Base-by-base conservation (phyloP, 345 rosid species). In the Eucalyptus sp. region DNA sequence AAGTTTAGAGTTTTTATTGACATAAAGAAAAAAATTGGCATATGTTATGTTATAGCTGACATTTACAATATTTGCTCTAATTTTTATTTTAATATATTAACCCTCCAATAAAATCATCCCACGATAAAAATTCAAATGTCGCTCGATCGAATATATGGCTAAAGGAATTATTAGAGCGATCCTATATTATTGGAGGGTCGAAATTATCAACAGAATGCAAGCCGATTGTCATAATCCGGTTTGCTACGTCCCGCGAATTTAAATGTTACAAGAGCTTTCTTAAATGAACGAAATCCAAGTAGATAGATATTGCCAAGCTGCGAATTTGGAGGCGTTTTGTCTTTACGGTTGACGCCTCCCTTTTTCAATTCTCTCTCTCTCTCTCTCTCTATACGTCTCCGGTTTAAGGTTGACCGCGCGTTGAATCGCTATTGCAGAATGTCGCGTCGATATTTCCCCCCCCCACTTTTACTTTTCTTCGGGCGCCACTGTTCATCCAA, bases 1-100 rank as follows among this genome's bases (percentile, higher is more conserved):
- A 24, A 56, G 1, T 56, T 56, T 56, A 9, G 1, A 9, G 6
- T 22, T 25, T 25, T 60, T 25, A 25, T 15, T 5, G 7, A 24
- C 2, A 25, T 25, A 5, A 10, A 58, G 5, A 56, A 25, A 25
- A 60, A 60, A 5, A 22, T 4, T 4, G 0, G 0, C 0, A 0
- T 2, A 18, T 52, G 10, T 18, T 52, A 52, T 18, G 56, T 52
- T 52, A 52, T 17, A 52, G 2, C 1, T 17, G 4, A 4, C 27
- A 8, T 58, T 60, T 27, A 0, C 0, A 0, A 27, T 60, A 3
- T 25, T 12, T 60, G 31, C 14, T 25, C 66, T 1, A 25, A 60
- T 25, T 66, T 64, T 13, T 2, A 56, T 24, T 2, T 64, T 64
- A 16, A 66, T 31, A 1, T 4, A 5, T 33, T 3, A 33, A 33